Base-by-base conservation (phyloP, 768 basidiomycete genomes). In the Calocybe gangraenosa region DNA sequence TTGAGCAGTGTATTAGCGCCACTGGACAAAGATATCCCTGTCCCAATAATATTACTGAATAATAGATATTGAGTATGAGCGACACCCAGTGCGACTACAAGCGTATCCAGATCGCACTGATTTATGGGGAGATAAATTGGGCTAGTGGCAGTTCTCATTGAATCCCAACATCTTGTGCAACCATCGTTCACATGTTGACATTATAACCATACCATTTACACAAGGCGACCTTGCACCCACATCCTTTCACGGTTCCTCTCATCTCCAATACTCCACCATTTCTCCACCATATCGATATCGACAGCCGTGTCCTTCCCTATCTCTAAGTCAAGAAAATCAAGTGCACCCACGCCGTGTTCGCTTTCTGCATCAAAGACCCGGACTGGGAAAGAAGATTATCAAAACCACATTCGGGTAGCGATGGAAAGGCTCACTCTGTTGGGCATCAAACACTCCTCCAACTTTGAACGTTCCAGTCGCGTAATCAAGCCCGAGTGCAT, bases 181-280 rank as follows among this genome's bases (percentile, higher is more conserved):
- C n/a, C n/a, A n/a, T n/a, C n/a, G n/a, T n/a, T n/a, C n/a, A n/a
- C n/a, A n/a, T n/a, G n/a, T n/a, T n/a, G n/a, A n/a, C n/a, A n/a
- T n/a, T n/a, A n/a, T n/a, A n/a, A n/a, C n/a, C n/a, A n/a, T n/a
- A n/a, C n/a, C n/a, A n/a, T n/a, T n/a, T n/a, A n/a, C n/a, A 46
- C 33, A 0, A 4, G 13, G 28, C 30, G 31, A 15, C 91, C 90
- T 62, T 90, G 88, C 2, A 93, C 74, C 87, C 89, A 95, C 62
- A 92, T 72, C 2, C 64, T 69, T 1, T 47, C 55, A 15, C 88
- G 74, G 63, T 93, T 93, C 40, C 75, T 71, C 3, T 56, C 56
- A 56, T 88, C 82, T 0, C 92, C 92, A 33, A 86, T 59, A 54
- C 87, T 88, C 89, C 90, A 94, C 92, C 92, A 93, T 58, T 85